phyloP scores from a whole-genome alignment of 1,139 yeast genomes.

The Hemisphaericaspora lyxosophila region DNA sequence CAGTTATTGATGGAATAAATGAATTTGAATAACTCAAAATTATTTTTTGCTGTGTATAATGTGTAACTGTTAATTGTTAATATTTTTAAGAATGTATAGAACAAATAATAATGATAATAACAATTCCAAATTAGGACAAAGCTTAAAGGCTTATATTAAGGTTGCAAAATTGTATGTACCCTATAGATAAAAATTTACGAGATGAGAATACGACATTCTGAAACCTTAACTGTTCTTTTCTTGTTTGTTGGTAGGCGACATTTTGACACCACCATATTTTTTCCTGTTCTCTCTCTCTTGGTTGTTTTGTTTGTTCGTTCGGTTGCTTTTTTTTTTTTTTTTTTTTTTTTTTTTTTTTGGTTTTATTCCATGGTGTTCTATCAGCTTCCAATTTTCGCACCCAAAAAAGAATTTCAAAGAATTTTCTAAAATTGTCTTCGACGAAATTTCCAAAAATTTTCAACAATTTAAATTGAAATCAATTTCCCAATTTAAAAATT shows the following conservation, averaged over 20 bases:
- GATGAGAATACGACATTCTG: too few species aligned
- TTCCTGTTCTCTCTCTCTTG: neutral
- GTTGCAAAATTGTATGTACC: too few species aligned
- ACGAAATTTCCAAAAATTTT: conserved; percentile 4
- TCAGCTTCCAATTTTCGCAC: conserved; percentile 5
- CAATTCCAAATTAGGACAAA: neutral
- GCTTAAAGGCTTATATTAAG: too few species aligned
- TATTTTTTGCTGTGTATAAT: neutral
- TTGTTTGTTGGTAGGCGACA: conserved; percentile 1
- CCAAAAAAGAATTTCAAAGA: conserved; percentile 1
- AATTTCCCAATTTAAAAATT: conserved; percentile 2
- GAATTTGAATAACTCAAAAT: conserved; percentile 5
- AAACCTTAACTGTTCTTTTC: too few species aligned
- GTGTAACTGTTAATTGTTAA: too few species aligned
- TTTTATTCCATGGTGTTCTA: conserved; percentile 2
- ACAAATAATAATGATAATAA: neutral
- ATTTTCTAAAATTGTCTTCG: neutral
- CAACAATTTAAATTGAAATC: conserved; percentile 6
- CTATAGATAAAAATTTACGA: too few species aligned
- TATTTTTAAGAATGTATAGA: too few species aligned
- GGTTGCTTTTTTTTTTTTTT: neutral
- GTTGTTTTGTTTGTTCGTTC: neutral
- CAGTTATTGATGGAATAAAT: conserved; percentile 8
- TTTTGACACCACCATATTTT: neutral
- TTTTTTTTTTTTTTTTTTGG: neutral